Percentiles rank a stretch among this genome's conserved stretches.
Evolutionary conservation across 768 basidiomycete species (phyloP).

Genomic region (Calocybe gangraenosa): DNA sequence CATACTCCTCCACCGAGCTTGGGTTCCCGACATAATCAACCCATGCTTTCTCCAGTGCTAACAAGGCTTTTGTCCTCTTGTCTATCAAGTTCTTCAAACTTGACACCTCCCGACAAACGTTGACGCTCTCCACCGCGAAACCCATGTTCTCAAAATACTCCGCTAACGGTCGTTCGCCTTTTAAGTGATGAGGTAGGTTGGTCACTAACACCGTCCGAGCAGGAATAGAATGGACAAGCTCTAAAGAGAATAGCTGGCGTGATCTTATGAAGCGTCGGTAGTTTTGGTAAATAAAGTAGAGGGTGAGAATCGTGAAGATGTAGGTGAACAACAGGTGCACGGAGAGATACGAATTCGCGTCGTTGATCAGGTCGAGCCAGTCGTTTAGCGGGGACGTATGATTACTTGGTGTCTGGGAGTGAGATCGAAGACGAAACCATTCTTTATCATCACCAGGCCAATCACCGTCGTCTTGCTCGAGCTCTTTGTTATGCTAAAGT

Average conservation of each 20-base stretch:
- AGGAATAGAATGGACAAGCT: constrained; percentile 91
- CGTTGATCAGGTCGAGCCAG: constrained; percentile 87
- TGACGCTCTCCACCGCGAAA: constrained; percentile 88
- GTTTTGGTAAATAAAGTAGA: constrained; percentile 85
- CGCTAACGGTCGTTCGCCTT: constrained; percentile 79
- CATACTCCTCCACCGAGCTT: constrained; percentile 77
- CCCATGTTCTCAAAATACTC: constrained; percentile 93
- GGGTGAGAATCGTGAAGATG: constrained; percentile 82
- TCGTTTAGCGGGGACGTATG: constrained; percentile 37
- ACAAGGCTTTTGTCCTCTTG: constrained; percentile 72
- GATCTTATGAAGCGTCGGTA: constrained; percentile 86
- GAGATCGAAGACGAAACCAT: constrained; percentile 29
- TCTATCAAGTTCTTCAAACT: constrained; percentile 71
- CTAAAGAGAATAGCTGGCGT: constrained; percentile 90
- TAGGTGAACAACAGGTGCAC: constrained; percentile 93
- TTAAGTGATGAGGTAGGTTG: constrained; percentile 78
- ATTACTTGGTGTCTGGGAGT: constrained; percentile 25
- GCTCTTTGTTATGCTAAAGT: constrained; percentile 75
- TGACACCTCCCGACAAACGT: constrained; percentile 79
- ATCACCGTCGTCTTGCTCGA: constrained; percentile 49
- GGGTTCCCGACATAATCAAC: constrained; percentile 92
- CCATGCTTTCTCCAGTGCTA: constrained; percentile 83
- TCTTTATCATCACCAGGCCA: constrained; percentile 39
- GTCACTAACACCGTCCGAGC: constrained; percentile 91
- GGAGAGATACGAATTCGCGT: constrained; percentile 85